Evolutionary conservation across 495 filamentous ascomycete species (phyloP).

Genomic region (Talaromyces adpressus): DNA sequence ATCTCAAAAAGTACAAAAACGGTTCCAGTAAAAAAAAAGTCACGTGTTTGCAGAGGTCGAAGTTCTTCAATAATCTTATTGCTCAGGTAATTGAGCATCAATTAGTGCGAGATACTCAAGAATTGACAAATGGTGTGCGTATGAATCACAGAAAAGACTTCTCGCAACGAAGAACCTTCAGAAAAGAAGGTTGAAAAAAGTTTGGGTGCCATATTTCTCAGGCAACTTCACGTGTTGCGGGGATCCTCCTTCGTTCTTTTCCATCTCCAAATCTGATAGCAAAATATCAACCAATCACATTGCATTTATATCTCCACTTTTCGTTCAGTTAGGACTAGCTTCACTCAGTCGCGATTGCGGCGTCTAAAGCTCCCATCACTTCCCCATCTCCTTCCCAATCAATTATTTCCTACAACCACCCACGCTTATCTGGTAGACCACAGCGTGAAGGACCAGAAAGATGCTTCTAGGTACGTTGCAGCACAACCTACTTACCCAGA

Average conservation of each 20-base stretch:
- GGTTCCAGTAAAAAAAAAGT: background rate
- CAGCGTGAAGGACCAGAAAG: background rate
- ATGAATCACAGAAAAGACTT: background rate
- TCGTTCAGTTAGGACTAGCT: background rate
- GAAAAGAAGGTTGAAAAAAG: constrained; percentile 10
- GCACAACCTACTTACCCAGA: background rate
- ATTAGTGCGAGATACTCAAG: background rate
- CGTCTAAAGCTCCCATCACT: background rate
- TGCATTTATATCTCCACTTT: too few relatives aligned
- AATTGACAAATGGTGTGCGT: background rate
- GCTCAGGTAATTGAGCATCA: background rate
- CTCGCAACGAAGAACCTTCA: background rate
- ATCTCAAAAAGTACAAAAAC: constrained; percentile 4
- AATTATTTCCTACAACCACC: background rate
- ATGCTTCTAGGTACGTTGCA: background rate
- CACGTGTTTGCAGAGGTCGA: constrained; percentile 1
- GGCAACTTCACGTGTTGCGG: constrained; percentile 1
- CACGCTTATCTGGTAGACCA: background rate
- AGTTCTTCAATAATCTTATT: background rate
- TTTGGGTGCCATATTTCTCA: background rate
- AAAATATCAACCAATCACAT: background rate
- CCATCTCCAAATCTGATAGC: background rate
- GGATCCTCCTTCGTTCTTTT: background rate
- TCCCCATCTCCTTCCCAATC: background rate
- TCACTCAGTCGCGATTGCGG: background rate